phyloP scores from a whole-genome alignment of 1,284 basidiomycete genomes.

The Anthracocystis setariae region DNA sequence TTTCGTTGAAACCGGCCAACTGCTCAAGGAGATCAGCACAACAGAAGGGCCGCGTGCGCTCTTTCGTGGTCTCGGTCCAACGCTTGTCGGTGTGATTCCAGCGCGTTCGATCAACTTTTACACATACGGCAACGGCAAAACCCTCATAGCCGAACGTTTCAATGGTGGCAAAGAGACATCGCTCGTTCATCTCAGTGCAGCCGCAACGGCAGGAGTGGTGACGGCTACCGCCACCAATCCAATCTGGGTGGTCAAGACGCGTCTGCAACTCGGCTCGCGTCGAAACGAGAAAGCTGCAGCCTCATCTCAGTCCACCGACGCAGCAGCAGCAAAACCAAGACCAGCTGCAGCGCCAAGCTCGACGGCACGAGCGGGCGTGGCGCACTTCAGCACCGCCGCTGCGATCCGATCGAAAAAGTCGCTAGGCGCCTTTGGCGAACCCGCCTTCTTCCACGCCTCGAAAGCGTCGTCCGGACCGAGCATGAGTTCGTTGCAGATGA shows the following conservation, averaged over 20 bases:
- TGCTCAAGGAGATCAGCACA: conserved; percentile 73
- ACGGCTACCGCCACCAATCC: conserved; percentile 94
- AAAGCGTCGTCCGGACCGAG: conserved; percentile 58
- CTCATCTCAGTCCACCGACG: conserved; percentile 1
- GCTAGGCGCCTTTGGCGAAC: conserved; percentile 35
- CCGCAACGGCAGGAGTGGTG: conserved; percentile 80
- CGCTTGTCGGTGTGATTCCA: conserved; percentile 91
- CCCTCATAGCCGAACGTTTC: conserved; percentile 83
- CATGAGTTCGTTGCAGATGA: conserved; percentile 74
- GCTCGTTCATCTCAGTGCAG: conserved; percentile 84
- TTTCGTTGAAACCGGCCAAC: conserved; percentile 92
- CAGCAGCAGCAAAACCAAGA: neutral
- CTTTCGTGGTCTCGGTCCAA: conserved; percentile 94
- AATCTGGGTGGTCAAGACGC: conserved; percentile 98
- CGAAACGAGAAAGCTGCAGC: conserved; percentile 6
- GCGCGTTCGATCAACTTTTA: conserved; percentile 94
- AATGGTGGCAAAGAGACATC: conserved; percentile 84
- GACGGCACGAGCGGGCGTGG: conserved; percentile 2
- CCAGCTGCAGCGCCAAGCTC: neutral
- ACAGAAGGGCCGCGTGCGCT: conserved; percentile 89
- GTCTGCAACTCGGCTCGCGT: conserved; percentile 78
- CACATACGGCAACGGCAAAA: conserved; percentile 97
- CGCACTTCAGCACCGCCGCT: conserved; percentile 21
- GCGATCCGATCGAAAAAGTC: conserved; percentile 17
- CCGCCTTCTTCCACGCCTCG: conserved; percentile 50